Evolutionary conservation across 768 basidiomycete species (phyloP), one percentile per base, ranked within the genome.

Genomic region (Russula olivacea): DNA sequence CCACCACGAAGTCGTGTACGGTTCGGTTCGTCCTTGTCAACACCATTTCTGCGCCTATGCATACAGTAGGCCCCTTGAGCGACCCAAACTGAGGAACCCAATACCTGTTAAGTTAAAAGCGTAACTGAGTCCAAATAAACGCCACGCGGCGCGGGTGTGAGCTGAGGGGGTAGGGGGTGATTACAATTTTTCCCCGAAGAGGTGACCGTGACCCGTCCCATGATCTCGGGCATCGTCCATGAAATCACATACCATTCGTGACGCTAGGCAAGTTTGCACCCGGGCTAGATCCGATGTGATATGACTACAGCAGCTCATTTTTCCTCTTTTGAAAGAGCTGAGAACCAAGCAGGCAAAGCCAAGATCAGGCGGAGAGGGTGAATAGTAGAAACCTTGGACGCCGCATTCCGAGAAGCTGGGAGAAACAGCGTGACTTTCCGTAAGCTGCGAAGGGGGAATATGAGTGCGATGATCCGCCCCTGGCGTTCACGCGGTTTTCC

Each of bases 261-360:
- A 38, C 38, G 15, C 38, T 38, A 38, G 15, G 4, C 38, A 36
- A 21, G 64, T 36, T 25, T 58, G 49, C 8, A 23, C 43, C 19
- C 17, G 1, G 54, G 52, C 2, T 61, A n/a, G 34, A 14, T 59
- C 59, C 9, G 43, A 34, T 5, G 58, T 43, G 23, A 58, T 60
- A 45, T 12, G 19, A 11, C 40, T 41, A 17, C 40, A 41, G 7
- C 1, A 72, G 48, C 3, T 67, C 43, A 3, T 69, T 69, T 54
- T 67, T 69, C 71, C 69, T 70, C 41, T 67, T 72, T 51, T 67
- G 65, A 14, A 65, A 67, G 14, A 72, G 64, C 69, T 72, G 40
- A 9, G 5, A 25, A 43, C 12, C 5, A n/a, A 2, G 40, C 14
- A 49, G 48, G 25, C 21, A 25, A 25, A 15, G 19, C 25, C 30